phyloP scores from a whole-genome alignment of 306 rosid species.

The Malus orientalis region DNA sequence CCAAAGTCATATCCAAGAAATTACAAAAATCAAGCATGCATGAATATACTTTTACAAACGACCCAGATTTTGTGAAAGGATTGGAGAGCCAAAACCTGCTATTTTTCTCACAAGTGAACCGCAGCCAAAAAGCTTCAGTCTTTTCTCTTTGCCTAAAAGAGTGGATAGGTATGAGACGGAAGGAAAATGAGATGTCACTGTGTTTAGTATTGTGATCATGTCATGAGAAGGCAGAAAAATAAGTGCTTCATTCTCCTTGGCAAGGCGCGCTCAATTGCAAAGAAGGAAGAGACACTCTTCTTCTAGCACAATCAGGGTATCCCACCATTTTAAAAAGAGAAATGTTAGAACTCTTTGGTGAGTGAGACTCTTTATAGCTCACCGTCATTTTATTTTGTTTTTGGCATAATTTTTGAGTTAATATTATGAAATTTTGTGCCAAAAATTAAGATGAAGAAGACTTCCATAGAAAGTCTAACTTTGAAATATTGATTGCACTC shows the following conservation, averaged over 20 bases:
- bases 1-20: neutral
- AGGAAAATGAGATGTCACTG: neutral
- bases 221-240: neutral
- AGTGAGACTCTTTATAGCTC: no score
- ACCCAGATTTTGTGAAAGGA: neutral
- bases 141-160: neutral
- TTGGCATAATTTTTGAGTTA: no score
- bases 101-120: neutral
- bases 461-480: no score
- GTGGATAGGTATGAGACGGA: neutral
- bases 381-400: no score
- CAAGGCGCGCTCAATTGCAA: neutral
- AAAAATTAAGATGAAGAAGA: no score
- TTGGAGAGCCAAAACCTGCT: neutral
- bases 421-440: no score
- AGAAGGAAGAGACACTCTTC: neutral
- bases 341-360: no score
- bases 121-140: neutral
- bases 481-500: no score
- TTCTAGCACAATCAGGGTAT: neutral
- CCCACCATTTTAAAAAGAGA: neutral
- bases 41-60: neutral
- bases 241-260: neutral
- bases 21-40: neutral
- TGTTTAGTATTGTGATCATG: neutral